Evolutionary conservation across 345 rosid genomes (phyloP).

Genomic region (Dovyalis caffra): DNA sequence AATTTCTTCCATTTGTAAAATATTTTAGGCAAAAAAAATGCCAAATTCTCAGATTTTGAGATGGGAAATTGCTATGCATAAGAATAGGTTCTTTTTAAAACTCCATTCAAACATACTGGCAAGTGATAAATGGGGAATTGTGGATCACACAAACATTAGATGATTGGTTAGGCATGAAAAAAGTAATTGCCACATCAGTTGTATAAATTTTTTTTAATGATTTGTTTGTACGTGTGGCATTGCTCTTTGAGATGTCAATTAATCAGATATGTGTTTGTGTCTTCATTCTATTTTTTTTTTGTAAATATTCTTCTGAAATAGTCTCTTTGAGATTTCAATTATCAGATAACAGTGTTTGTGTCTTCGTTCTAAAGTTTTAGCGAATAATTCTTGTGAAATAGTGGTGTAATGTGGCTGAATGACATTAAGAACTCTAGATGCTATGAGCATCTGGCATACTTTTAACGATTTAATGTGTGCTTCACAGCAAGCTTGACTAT

Average conservation of each 20-base stretch:
- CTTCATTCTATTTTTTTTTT: constrained; percentile 2
- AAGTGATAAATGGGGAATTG: neutral
- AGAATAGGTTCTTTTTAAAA: too few species aligned
- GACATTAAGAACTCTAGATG: neutral
- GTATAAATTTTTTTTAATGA: neutral
- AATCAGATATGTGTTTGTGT: neutral
- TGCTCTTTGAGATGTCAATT: neutral
- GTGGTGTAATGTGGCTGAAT: neutral
- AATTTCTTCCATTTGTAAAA: neutral
- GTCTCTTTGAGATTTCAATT: too few species aligned
- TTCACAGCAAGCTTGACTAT: neutral
- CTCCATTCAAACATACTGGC: neutral
- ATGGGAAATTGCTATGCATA: neutral
- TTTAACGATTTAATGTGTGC: neutral
- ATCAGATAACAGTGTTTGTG: too few species aligned
- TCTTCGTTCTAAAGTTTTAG: neutral
- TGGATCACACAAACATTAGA: neutral
- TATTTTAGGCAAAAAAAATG: too few species aligned
- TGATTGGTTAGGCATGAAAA: neutral
- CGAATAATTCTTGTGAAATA: neutral
- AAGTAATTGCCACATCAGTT: too few species aligned
- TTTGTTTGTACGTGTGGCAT: neutral
- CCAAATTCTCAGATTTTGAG: neutral
- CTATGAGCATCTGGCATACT: neutral
- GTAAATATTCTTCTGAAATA: too few species aligned